Evolutionary conservation across 306 rosid genomes (phyloP).

Genomic region (Rosa lucieae): DNA sequence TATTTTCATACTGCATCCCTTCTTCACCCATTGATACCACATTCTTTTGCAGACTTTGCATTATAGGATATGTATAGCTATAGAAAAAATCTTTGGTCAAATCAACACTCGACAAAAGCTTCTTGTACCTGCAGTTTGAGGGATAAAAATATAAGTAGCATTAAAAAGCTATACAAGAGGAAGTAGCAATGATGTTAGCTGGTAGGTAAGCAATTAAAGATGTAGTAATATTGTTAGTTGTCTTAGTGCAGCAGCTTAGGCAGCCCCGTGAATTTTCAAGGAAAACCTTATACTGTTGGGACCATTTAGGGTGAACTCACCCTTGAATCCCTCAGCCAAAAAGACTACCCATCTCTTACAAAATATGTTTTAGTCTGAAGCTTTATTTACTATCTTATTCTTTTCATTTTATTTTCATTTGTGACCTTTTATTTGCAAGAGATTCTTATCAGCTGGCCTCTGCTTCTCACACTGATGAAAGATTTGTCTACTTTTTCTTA

Average conservation of each 20-base stretch:
- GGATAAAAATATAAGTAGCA: constrained; percentile 5
- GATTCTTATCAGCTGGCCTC: not conserved
- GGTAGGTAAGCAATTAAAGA: not conserved
- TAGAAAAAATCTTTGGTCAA: constrained; percentile 95
- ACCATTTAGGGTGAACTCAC: not conserved
- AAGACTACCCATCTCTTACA: not conserved
- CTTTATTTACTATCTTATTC: not conserved
- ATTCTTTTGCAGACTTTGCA: constrained; percentile 92
- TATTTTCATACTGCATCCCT: constrained; percentile 78
- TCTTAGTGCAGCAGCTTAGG: not conserved
- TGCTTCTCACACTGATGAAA: not conserved
- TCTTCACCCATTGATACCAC: constrained; percentile 48
- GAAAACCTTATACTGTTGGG: not conserved
- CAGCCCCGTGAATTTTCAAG: not conserved
- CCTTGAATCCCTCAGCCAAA: not conserved
- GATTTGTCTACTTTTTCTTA: not conserved
- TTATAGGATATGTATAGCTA: constrained; percentile 92
- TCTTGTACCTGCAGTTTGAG: constrained; percentile 67
- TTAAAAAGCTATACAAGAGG: not conserved
- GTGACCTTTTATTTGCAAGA: not conserved
- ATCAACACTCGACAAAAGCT: constrained; percentile 85
- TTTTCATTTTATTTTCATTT: not conserved
- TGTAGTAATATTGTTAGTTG: not conserved
- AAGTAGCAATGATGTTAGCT: not conserved
- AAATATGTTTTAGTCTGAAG: not conserved